Base-by-base conservation (phyloP, 768 basidiomycete genomes). In the Infundibulicybe gibba region DNA sequence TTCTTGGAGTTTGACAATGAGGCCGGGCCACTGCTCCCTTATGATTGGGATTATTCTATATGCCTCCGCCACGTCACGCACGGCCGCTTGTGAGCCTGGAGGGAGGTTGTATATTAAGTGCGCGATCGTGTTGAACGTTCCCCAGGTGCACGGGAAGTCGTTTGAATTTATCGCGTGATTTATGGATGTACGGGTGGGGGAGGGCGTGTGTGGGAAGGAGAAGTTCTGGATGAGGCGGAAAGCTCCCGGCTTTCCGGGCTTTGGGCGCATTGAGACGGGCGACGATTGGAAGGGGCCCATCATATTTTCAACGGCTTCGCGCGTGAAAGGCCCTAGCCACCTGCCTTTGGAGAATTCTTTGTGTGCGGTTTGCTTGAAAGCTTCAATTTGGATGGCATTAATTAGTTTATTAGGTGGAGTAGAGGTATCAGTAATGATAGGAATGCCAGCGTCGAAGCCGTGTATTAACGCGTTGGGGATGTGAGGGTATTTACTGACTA, bases 141-240 rank as follows among this genome's bases (percentile, higher is more conserved):
- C 66, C 68, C 67, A 72, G 0, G 62, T 66, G 41, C 59, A 63
- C 0, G 68, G 67, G 19, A 59, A 71, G 8, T 53, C 4, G n/a
- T 60, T 46, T 0, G 66, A 41, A n/a, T 60, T 25, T 1, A 66
- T 54, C 1, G 15, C 11, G 0, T 45, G 52, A 15, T 67, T 66
- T 11, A 67, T 53, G 0, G 62, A 64, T 0, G 33, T 32, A n/a
- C 45, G 51, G 3, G 19, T 3, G 1, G 10, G 14, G 13, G 40
- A 20, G 1, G 40, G 43, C 20, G 21, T 37, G 3, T 40, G 45
- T 1, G 54, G 55, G 19, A 53, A 61, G 0, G 58, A 65, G 19
- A 64, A 51, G 19, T 68, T 62, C 15, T 67, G 66, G 2, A 68
- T 52, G 3, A 61, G 44, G 0, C 55, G 43, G 8, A 43, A 61